These are phyloP conservation scores for Acanthamoeba castellanii DNA, from an alignment of 208 protist genomes.

Conservation along the genomic window DNA sequence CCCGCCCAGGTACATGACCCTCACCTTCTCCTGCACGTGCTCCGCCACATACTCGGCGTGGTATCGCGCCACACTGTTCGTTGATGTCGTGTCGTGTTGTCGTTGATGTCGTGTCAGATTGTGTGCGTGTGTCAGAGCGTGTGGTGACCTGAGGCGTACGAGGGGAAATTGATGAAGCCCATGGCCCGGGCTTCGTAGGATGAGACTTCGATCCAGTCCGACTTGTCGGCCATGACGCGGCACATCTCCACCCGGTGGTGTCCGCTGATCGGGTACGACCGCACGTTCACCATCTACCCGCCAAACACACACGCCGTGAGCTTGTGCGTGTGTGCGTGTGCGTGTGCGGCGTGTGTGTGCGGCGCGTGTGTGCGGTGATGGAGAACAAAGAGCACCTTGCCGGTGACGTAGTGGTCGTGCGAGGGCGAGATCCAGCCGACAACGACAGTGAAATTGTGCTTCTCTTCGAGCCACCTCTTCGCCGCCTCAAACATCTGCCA, in stretches of 20 bases:
- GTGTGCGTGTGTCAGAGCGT: no score
- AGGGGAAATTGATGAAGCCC: slow-evolving; percentile 36
- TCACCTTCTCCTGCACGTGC: not conserved
- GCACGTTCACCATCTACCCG: not conserved
- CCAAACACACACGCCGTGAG: not conserved
- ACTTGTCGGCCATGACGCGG: not conserved
- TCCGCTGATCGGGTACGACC: not conserved
- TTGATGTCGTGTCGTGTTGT: not conserved
- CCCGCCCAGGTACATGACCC: not conserved
- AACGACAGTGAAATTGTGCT: not conserved
- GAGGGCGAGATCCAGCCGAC: slow-evolving; percentile 35
- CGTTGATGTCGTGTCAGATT: not conserved
- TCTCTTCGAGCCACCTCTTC: slow-evolving; percentile 34
- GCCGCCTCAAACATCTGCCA: slow-evolving; percentile 22
- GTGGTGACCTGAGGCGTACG: not conserved
- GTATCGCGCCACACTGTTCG: not conserved
- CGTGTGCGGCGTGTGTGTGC: no score
- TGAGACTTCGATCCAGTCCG: slow-evolving; percentile 39
- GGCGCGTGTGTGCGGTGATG: not conserved
- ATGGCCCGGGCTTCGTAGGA: not conserved
- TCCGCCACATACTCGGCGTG: not conserved
- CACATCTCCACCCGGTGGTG: slow-evolving; percentile 41
- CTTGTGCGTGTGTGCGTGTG: no score
- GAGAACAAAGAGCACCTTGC: not conserved
- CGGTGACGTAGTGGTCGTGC: slow-evolving; percentile 36